Evolutionary conservation across 1,284 basidiomycete species (phyloP).

Genomic region (Leccinum laetum): DNA sequence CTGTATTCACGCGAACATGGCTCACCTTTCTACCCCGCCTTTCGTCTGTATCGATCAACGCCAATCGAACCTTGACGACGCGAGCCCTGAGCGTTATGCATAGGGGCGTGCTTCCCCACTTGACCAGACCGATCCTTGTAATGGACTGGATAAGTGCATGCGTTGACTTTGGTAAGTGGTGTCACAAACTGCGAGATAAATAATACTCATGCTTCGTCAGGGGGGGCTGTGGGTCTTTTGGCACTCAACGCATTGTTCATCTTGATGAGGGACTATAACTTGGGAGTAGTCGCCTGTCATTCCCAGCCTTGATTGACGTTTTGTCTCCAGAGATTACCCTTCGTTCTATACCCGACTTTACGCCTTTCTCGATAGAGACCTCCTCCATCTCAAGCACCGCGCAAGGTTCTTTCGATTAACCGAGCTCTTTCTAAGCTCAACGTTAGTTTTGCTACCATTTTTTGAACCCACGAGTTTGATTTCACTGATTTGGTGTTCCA

Average conservation of each 20-base stretch:
- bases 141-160: conserved; percentile 96
- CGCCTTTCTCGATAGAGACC: conserved; percentile 80
- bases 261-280: conserved; percentile 91
- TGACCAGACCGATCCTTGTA: conserved; percentile 78
- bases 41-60: conserved; percentile 39
- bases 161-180: conserved; percentile 74
- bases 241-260: conserved; percentile 92
- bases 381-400: conserved; percentile 91
- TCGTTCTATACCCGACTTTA: conserved; percentile 96
- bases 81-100: conserved; percentile 82
- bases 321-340: conserved; percentile 79
- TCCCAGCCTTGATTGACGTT: conserved; percentile 1
- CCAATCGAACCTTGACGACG: conserved; percentile 48
- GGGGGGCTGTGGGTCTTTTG: conserved; percentile 86
- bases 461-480: not conserved
- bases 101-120: conserved; percentile 80
- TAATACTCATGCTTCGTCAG: conserved; percentile 36
- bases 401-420: conserved; percentile 95
- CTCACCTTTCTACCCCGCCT: conserved; percentile 66
- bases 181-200: not conserved
- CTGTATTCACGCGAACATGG: conserved; percentile 82
- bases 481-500: conserved; percentile 32
- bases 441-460: conserved; percentile 50
- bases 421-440: conserved; percentile 89
- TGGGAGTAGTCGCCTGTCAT: conserved; percentile 53